Conservation (phyloP, 805 yeast genomes). For the Wickerhamomyces mucosus region DNA sequence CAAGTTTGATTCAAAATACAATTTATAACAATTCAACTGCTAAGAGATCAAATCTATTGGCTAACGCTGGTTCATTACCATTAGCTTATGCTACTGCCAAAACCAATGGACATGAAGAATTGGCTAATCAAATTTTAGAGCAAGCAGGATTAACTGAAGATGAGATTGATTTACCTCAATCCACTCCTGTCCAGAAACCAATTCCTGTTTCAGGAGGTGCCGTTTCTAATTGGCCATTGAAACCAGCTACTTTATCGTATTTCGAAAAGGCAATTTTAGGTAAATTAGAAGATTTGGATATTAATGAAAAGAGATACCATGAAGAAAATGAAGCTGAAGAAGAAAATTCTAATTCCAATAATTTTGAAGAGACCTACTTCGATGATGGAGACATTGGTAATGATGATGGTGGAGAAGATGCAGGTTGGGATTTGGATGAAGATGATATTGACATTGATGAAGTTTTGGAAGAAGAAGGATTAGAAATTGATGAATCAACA, state of each 20-base stretch:
- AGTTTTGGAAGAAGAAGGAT: constrained; percentile 44
- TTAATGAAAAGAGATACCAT: constrained; percentile 36
- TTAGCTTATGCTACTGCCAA: constrained; percentile 92
- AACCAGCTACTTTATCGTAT: constrained; percentile 60
- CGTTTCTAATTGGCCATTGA: constrained; percentile 70
- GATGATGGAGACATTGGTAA: constrained; percentile 31
- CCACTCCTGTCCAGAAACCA: constrained; percentile 33
- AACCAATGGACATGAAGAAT: constrained; percentile 67
- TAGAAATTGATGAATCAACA: constrained; percentile 24
- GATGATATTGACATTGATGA: constrained; percentile 65
- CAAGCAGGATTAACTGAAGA: constrained; percentile 58
- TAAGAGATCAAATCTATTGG: constrained; percentile 63
- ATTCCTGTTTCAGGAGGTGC: constrained; percentile 39
- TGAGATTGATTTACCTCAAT: constrained; percentile 58
- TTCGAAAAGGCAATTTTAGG: constrained; percentile 82
- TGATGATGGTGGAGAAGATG: constrained; percentile 42
- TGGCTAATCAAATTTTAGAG: constrained; percentile 63
- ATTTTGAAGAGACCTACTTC: constrained; percentile 28
- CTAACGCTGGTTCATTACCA: constrained; percentile 73
- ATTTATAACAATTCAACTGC: constrained; percentile 67
- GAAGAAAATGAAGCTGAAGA: constrained; percentile 15
- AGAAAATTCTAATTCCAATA: constrained; percentile 16
- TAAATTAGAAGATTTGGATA: constrained; percentile 53
- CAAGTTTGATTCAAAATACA: constrained; percentile 76
- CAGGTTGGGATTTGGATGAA: constrained; percentile 77